Percentiles rank a stretch among this genome's conserved stretches.
These are phyloP conservation scores for Penicillium desertorum DNA, from an alignment of 495 filamentous ascomycete species.

Conservation along the genomic window DNA sequence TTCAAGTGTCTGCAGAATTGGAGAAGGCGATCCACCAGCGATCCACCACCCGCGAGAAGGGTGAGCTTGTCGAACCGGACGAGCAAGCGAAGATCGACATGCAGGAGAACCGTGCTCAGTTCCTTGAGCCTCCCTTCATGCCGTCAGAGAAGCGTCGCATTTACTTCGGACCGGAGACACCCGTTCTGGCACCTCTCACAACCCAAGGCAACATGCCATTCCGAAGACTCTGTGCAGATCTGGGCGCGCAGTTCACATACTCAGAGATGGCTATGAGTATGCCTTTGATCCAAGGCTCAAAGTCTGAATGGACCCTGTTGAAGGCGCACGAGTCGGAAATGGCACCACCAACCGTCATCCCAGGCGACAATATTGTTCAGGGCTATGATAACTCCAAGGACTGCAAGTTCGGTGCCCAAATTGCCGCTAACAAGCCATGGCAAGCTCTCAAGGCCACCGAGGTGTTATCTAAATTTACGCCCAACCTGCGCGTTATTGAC, in stretches of 20 bases:
- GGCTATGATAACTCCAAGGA: constrained; percentile 81
- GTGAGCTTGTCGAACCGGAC: constrained; percentile 11
- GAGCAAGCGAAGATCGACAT: constrained; percentile 34
- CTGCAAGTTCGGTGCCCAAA: constrained; percentile 85
- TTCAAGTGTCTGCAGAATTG: constrained; percentile 55
- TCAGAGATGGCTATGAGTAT: constrained; percentile 97
- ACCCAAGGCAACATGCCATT: constrained; percentile 98
- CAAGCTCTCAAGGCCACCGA: constrained; percentile 84
- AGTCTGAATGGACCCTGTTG: constrained; percentile 91
- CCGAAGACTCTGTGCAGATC: constrained; percentile 82
- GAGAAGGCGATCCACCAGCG: constrained; percentile 48
- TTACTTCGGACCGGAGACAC: constrained; percentile 92
- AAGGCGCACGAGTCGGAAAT: constrained; percentile 83
- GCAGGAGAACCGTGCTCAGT: constrained; percentile 74
- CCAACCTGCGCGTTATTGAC: constrained; percentile 83
- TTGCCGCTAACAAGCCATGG: constrained; percentile 87
- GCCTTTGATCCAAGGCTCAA: constrained; percentile 86
- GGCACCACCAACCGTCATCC: constrained; percentile 55
- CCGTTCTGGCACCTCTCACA: constrained; percentile 81
- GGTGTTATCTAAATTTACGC: constrained; percentile 68
- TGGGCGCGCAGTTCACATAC: constrained; percentile 92
- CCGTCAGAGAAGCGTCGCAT: constrained; percentile 90
- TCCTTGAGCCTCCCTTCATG: constrained; percentile 77
- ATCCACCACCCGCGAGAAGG: constrained; percentile 10
- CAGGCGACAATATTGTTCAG: constrained; percentile 52